A percentile compares a stretch with the other conserved stretches of the same genome.
These are phyloP conservation scores for Penicillium verrucosum DNA, from an alignment of 2,329 filamentous ascomycete species.

Conservation along the genomic window DNA sequence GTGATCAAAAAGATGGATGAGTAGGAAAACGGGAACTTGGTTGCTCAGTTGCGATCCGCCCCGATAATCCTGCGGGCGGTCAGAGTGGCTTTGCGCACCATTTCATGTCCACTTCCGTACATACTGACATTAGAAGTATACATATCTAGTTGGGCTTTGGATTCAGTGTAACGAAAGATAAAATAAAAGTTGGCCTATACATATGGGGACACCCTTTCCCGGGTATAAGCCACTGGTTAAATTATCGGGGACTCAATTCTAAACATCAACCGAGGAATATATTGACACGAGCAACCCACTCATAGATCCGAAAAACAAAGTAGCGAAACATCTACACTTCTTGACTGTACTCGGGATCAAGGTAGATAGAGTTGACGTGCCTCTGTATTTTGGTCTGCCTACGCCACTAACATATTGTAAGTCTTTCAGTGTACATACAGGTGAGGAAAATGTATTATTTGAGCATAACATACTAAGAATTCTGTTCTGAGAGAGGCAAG, in stretches of 20 bases:
- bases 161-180: not conserved
- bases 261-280: not conserved
- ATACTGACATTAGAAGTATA: slow-evolving; percentile 1
- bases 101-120: not conserved
- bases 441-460: slow-evolving; percentile 33
- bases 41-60: slow-evolving; percentile 39
- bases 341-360: not conserved
- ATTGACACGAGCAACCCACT: not conserved
- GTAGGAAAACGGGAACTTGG: slow-evolving; percentile 32
- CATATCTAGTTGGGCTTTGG: not conserved
- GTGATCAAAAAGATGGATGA: slow-evolving; percentile 26
- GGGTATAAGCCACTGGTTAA: not conserved
- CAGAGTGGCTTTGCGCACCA: slow-evolving; percentile 21
- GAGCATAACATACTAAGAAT: slow-evolving; percentile 33
- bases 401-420: not conserved
- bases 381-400: not conserved
- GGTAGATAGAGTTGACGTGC: not conserved
- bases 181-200: not conserved
- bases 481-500: slow-evolving; percentile 19
- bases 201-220: not conserved
- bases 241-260: not conserved
- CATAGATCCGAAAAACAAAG: not conserved
- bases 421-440: slow-evolving; percentile 8
- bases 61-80: slow-evolving; percentile 35
- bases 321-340: not conserved